Conservation (phyloP, 345 rosid species). For the Eucalyptus pauciflora region DNA sequence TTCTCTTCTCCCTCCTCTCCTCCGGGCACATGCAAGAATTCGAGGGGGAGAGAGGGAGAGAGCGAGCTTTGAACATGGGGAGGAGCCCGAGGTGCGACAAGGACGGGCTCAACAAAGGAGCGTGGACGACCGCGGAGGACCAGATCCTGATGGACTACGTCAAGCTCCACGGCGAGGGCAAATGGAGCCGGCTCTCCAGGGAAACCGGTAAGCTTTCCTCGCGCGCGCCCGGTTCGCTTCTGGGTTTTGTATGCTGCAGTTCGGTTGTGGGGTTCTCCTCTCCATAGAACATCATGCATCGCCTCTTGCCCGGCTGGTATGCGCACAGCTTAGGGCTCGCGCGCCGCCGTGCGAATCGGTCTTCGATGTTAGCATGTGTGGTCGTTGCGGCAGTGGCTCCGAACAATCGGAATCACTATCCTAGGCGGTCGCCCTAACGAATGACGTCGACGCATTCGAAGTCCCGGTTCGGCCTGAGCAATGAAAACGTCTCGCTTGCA, state of each 20-base stretch:
- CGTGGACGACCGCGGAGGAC: conserved; percentile 17
- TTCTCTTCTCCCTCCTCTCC: neutral
- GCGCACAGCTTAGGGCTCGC: neutral
- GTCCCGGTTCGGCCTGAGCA: neutral
- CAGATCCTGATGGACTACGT: conserved; percentile 12
- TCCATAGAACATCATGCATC: neutral
- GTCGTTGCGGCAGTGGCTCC: neutral
- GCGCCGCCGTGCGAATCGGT: neutral
- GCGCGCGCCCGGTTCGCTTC: neutral
- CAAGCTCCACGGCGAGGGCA: conserved; percentile 12
- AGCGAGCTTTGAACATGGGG: neutral
- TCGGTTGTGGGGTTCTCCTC: neutral
- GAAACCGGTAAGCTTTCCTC: conserved; percentile 1
- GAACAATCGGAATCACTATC: neutral
- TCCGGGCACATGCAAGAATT: neutral
- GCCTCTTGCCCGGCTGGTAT: neutral
- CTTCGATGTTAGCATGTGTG: neutral
- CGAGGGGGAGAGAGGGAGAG: neutral
- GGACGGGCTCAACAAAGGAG: conserved; percentile 19
- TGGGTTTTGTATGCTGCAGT: neutral
- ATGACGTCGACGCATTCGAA: neutral
- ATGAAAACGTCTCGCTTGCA: neutral
- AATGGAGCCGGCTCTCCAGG: conserved; percentile 12
- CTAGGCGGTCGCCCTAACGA: neutral
- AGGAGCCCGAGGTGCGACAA: conserved; percentile 2